These are phyloP conservation scores for Boletus sp. DNA, from an alignment of 768 basidiomycete genomes.

Conservation along the genomic window DNA sequence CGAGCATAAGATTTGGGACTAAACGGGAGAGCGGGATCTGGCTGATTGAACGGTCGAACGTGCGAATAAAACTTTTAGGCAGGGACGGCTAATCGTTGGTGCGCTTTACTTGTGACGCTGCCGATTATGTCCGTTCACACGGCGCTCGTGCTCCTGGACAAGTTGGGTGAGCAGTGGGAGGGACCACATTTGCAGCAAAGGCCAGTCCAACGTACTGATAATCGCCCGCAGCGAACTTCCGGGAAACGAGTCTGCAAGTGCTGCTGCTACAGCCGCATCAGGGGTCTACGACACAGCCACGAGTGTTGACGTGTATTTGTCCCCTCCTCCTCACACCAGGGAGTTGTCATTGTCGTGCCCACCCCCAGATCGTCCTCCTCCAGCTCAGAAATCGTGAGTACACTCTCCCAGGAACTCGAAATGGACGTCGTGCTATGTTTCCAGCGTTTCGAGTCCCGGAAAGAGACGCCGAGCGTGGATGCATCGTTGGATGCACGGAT, in stretches of 20 bases:
- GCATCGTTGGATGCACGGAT: constrained; percentile 20
- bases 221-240: not conserved
- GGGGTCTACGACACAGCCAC: constrained; percentile 22
- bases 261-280: not conserved
- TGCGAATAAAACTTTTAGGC: not conserved
- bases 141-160: not conserved
- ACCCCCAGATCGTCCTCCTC: constrained; percentile 40
- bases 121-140: constrained; percentile 15
- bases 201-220: not conserved
- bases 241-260: not conserved
- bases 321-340: not conserved
- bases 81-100: not conserved
- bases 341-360: constrained; percentile 2
- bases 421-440: not conserved
- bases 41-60: not conserved
- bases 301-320: constrained; percentile 25
- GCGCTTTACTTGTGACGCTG: constrained; percentile 4
- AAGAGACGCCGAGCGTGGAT: constrained; percentile 20
- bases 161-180: not conserved
- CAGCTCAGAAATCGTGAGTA: constrained; percentile 56
- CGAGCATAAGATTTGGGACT: constrained; percentile 44
- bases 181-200: too few relatives aligned
- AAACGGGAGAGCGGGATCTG: not conserved
- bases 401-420: not conserved
- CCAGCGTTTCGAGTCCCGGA: not conserved